Evolutionary conservation across 306 rosid genomes (phyloP).

Genomic region (Dryas drummondii): DNA sequence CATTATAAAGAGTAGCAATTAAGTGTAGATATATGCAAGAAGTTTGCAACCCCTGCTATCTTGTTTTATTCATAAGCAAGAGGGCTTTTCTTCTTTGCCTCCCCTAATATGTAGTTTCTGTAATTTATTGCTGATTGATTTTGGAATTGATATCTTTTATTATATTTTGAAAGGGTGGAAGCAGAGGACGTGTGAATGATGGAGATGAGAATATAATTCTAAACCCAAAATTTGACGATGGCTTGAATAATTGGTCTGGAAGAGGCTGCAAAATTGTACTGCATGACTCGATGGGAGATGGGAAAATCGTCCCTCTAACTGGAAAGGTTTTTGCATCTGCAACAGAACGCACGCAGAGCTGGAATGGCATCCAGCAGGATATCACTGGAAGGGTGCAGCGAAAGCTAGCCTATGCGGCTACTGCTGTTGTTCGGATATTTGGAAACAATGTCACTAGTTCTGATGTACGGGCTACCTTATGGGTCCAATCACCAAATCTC

Average conservation of each 20-base stretch:
- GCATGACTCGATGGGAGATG: constrained; percentile 70
- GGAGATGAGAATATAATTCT: constrained; percentile 56
- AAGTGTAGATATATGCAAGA: neutral
- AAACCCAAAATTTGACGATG: constrained; percentile 80
- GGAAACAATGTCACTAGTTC: constrained; percentile 73
- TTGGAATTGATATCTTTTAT: constrained; percentile 15
- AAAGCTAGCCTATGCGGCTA: constrained; percentile 74
- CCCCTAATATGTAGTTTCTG: neutral
- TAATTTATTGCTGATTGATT: constrained; percentile 13
- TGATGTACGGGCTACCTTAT: constrained; percentile 73
- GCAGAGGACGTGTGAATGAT: constrained; percentile 26
- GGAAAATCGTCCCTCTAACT: constrained; percentile 63
- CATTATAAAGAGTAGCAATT: neutral
- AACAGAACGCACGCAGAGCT: constrained; percentile 75
- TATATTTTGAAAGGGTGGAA: constrained; percentile 35
- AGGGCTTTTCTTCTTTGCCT: neutral
- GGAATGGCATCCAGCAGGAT: constrained; percentile 96
- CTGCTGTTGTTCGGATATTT: constrained; percentile 70
- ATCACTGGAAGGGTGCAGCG: constrained; percentile 82
- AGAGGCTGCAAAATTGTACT: constrained; percentile 87
- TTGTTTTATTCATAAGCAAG: neutral
- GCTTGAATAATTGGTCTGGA: constrained; percentile 82
- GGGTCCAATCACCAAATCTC: constrained; percentile 65
- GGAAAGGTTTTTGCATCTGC: constrained; percentile 83
- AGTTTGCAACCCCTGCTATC: neutral